These are phyloP conservation scores for Leishmania braziliensis DNA, from an alignment of 208 protist genomes.

Conservation along the genomic window DNA sequence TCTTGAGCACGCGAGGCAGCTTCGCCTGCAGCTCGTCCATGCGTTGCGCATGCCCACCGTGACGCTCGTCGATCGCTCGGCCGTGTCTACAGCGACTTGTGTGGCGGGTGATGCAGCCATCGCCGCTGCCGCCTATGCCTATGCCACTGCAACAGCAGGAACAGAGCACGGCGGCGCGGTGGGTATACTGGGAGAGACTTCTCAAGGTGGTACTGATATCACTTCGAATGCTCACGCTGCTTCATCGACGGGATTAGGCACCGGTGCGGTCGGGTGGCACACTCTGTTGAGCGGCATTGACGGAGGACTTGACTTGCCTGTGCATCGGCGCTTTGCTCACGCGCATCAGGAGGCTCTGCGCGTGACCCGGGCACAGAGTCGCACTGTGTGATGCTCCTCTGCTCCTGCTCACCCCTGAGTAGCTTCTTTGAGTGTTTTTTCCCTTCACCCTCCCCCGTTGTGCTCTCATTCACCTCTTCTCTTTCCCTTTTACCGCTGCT, in stretches of 20 bases:
- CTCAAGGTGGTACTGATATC: not conserved
- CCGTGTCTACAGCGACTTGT: not conserved
- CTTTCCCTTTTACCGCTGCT: not conserved
- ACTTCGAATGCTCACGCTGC: not conserved
- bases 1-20: constrained; percentile 23
- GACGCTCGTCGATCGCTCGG: constrained; percentile 28
- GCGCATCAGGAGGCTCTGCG: constrained; percentile 77
- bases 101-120: not conserved
- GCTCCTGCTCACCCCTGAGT: too few relatives aligned
- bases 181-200: not conserved
- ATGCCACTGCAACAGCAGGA: not conserved
- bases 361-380: constrained; percentile 50
- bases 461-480: too few relatives aligned
- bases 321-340: constrained; percentile 78
- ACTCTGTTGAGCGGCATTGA: not conserved
- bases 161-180: not conserved
- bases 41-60: constrained; percentile 61
- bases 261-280: not conserved
- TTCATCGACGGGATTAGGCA: not conserved
- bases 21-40: constrained; percentile 54
- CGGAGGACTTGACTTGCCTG: constrained; percentile 41
- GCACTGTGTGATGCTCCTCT: constrained; percentile 20
- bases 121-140: constrained; percentile 11
- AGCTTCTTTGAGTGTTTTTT: not conserved
- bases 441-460: not conserved